Evolutionary conservation across 2,329 filamentous ascomycete species (phyloP), one percentile per base, ranked within the genome.

Genomic region (Neonectria punicea): DNA sequence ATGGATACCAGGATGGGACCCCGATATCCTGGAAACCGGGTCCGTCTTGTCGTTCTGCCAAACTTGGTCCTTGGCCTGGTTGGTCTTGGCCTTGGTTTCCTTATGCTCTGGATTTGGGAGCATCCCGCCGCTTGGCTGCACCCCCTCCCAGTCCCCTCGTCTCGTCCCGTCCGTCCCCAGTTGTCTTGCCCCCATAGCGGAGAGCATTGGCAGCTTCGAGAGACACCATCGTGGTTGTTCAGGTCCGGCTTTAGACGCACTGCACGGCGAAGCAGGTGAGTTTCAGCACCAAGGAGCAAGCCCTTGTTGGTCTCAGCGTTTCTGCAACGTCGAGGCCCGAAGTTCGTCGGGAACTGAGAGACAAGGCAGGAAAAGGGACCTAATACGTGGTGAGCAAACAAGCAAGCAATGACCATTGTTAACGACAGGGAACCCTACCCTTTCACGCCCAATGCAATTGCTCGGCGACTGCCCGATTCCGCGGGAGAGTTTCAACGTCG

Each of bases 1-100:
- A 39, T 39, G 36, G 36, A 16, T 39, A 2, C 36, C 25, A 61
- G 62, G 47, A 69, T 57, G 50, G 43, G 44, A 25, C 60, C 53
- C 60, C 69, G 56, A 72, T 63, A 60, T 49, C 56, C 67, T 64
- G 41, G 41, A 25, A 58, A 58, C 49, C 41, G 56, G 34, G 51
- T 57, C 61, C 11, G 32, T 41, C 32, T 20, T 20, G 47, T 41
- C 25, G 32, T 39, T 28, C 58, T 11, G 11, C 30, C 58, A 53
- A 60, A 41, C 28, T 47, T 32, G 41, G 14, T 25, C 25, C 25
- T 25, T 25, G 25, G 25, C 25, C 25, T 25, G 36, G 14, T 16
- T 5, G 5, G 14, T 39, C 14, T 39, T 39, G 36, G 36, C 13
- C 14, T 39, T 36, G 34, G 34, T 14, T 39, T 39, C 36, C 36